These are phyloP conservation scores for Leptoxyphium fumago DNA, from an alignment of 2,329 filamentous ascomycete species.

Conservation along the genomic window DNA sequence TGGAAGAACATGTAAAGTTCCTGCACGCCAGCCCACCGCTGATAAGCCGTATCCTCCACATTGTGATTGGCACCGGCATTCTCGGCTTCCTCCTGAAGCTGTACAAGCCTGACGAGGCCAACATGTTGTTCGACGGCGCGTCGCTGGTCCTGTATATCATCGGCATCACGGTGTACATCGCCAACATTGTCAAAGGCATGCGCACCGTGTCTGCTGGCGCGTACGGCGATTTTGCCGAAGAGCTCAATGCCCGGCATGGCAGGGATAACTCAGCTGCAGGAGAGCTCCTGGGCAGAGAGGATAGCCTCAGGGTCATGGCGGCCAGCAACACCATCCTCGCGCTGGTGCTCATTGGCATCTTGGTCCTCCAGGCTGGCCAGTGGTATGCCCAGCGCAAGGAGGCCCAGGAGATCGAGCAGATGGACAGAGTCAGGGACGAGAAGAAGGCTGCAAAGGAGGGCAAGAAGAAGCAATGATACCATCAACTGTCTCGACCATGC, in stretches of 20 bases:
- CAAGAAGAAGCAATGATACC: slow-evolving; percentile 11
- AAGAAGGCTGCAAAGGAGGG: slow-evolving; percentile 29
- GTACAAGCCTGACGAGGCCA: slow-evolving; percentile 83
- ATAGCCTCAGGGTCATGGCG: slow-evolving; percentile 77
- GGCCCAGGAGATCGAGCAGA: slow-evolving; percentile 57
- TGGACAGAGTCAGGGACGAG: slow-evolving; percentile 39
- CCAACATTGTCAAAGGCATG: slow-evolving; percentile 93
- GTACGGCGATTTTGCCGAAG: slow-evolving; percentile 37
- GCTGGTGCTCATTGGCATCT: slow-evolving; percentile 75
- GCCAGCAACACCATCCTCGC: slow-evolving; percentile 95
- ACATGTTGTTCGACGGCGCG: slow-evolving; percentile 82
- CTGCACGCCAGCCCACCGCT: slow-evolving; percentile 82
- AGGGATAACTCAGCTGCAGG: slow-evolving; percentile 30
- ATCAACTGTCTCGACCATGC: too few species aligned
- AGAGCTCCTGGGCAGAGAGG: slow-evolving; percentile 66
- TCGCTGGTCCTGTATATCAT: slow-evolving; percentile 63
- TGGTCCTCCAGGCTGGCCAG: slow-evolving; percentile 89
- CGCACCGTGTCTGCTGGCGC: slow-evolving; percentile 62
- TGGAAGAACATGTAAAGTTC: slow-evolving; percentile 82
- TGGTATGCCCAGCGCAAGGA: slow-evolving; percentile 98
- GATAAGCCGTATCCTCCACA: slow-evolving; percentile 85
- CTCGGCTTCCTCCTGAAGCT: slow-evolving; percentile 86
- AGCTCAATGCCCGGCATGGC: slow-evolving; percentile 18
- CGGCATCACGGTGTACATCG: slow-evolving; percentile 81
- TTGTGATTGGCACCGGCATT: slow-evolving; percentile 76